Conservation (phyloP, 805 yeast genomes). For the Zygosaccharomyces gambellarensis region DNA sequence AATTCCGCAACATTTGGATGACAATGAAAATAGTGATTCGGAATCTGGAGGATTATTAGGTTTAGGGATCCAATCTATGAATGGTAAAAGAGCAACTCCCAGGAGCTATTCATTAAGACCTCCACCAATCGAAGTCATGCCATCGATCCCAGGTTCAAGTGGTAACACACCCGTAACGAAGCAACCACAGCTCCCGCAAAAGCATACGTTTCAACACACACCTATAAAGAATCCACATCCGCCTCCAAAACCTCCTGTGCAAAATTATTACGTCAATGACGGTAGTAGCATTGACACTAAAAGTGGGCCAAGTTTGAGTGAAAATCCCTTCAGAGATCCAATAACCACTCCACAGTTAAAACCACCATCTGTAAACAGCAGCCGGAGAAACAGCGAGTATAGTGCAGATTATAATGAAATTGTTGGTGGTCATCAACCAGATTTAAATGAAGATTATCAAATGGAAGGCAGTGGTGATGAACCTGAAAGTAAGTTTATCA, state of each 20-base stretch:
- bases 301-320: neutral
- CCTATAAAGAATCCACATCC: slow-evolving; percentile 14
- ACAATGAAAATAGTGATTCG: slow-evolving; percentile 16
- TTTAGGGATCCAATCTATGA: slow-evolving; percentile 17
- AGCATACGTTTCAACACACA: slow-evolving; percentile 30
- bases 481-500: slow-evolving; percentile 34
- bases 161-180: slow-evolving; percentile 20
- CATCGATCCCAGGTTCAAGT: slow-evolving; percentile 31
- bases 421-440: neutral
- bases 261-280: neutral
- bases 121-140: slow-evolving; percentile 20
- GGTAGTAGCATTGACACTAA: neutral
- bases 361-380: slow-evolving; percentile 13
- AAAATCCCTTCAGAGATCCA: slow-evolving; percentile 10
- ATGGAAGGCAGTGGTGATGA: slow-evolving; percentile 16
- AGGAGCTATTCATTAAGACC: slow-evolving; percentile 13
- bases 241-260: slow-evolving; percentile 8
- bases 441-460: slow-evolving; percentile 1
- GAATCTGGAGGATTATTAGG: slow-evolving; percentile 15
- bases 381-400: slow-evolving; percentile 12
- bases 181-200: slow-evolving; percentile 23
- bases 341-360: slow-evolving; percentile 15
- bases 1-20: slow-evolving; percentile 26
- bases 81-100: neutral
- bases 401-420: slow-evolving; percentile 7